Percentiles rank a stretch among this genome's conserved stretches.
phyloP scores from a whole-genome alignment of 768 basidiomycete species.

The Termitomyces sp. region DNA sequence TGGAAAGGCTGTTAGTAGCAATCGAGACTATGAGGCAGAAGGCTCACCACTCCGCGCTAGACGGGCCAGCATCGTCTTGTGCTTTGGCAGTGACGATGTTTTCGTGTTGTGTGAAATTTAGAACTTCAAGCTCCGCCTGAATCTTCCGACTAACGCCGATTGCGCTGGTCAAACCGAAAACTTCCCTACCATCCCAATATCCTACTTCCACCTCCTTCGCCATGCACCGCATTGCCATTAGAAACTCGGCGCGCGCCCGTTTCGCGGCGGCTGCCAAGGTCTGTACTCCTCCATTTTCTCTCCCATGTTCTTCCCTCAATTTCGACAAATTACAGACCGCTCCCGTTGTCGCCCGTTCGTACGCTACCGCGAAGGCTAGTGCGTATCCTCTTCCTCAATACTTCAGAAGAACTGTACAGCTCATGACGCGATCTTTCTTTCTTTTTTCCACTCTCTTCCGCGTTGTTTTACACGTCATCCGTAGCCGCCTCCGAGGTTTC shows the following conservation, averaged over 20 bases:
- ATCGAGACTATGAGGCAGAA: background rate
- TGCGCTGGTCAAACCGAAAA: constrained; percentile 31
- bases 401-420: background rate
- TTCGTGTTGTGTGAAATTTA: constrained; percentile 16
- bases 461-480: constrained; percentile 29
- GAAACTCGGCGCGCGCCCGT: constrained; percentile 77
- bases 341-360: constrained; percentile 65
- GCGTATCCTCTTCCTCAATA: constrained; percentile 23
- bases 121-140: constrained; percentile 32
- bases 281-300: constrained; percentile 18
- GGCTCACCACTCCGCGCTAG: constrained; percentile 27
- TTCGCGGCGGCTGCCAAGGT: constrained; percentile 68
- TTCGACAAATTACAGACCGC: constrained; percentile 32
- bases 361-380: constrained; percentile 99
- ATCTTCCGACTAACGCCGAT: constrained; percentile 47
- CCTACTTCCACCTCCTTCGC: constrained; percentile 42
- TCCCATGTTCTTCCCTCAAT: constrained; percentile 13
- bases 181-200: constrained; percentile 38
- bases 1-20: constrained; percentile 1
- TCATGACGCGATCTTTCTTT: constrained; percentile 19
- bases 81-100: constrained; percentile 2
- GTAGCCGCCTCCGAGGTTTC: constrained; percentile 98
- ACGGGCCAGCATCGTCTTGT: constrained; percentile 20
- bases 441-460: constrained; percentile 14
- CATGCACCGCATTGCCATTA: constrained; percentile 83